Base-by-base conservation (phyloP, 352 stramenopile genomes). In the Phytophthora palmivora region DNA sequence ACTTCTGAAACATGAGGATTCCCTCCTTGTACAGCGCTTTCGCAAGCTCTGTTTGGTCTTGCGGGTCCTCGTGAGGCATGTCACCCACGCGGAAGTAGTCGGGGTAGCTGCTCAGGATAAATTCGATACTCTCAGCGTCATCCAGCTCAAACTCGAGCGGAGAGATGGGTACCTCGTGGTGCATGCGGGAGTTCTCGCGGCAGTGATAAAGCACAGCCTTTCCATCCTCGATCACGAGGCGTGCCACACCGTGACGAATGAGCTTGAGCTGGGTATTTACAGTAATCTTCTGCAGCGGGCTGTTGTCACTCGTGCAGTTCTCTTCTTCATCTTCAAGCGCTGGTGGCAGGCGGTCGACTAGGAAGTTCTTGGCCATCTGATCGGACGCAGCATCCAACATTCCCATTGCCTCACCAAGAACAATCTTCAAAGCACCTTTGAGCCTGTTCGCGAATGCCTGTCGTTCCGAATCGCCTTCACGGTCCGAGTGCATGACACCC, bases 401-500 rank as follows among this genome's bases (percentile, higher is more conserved):
- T 11, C 70, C 68, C 78, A 92, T 87, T 8, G 79, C 79, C 22
- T 92, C 81, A 18, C 63, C 71, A 18, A 92, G 69, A 15, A 94
- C 67, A 11, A 71, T 28, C 57, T 92, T 88, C 7, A 95, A 68
- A 38, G 79, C 60, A 7, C 72, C 74, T 52, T 86, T 88, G 21
- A 91, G 66, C 43, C 75, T 62, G 30, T 86, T 77, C 0, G 67
- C 50, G 32, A 94, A 91, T 26, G 72, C 72, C 18, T 67, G 36
- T 45, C 86, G 67, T 9, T 76, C 67, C 24, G 59, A 8, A 47
- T 92, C 82, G 4, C 72, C 71, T 22, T 80, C 43, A 22, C 73
- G 59, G 67, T 94, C 86, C 61, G 84, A 91, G 77, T 94, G 67
- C 80, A 94, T 90, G 37, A 94, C 84, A 12, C 91, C 91, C 86